A percentile compares a stretch with the other conserved stretches of the same genome.
These are phyloP conservation scores for Acmispon strigosus DNA, from an alignment of 306 rosid species.

Conservation along the genomic window DNA sequence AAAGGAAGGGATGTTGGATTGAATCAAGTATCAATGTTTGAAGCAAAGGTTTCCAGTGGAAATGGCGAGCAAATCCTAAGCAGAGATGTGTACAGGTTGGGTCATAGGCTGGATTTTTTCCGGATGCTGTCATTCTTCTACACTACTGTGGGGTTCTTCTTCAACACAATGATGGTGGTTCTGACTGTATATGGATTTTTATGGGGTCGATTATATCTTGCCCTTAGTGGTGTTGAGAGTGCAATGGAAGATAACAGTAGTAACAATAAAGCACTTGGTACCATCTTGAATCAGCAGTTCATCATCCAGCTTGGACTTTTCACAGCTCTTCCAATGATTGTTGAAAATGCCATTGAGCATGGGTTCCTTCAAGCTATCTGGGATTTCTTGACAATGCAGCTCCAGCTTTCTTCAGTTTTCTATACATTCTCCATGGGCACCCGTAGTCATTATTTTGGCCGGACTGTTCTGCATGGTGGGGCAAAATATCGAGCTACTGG, in stretches of 20 bases:
- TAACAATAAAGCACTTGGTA: conserved; percentile 42
- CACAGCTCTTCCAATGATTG: conserved; percentile 51
- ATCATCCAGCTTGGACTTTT: conserved; percentile 43
- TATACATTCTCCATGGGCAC: conserved; percentile 48
- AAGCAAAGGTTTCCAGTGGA: conserved; percentile 50
- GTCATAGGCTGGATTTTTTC: conserved; percentile 49
- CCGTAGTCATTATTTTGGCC: conserved; percentile 44
- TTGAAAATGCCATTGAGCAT: conserved; percentile 44
- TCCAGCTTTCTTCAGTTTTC: conserved; percentile 43
- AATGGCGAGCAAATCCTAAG: conserved; percentile 48
- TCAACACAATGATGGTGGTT: conserved; percentile 43
- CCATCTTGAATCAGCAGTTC: conserved; percentile 48
- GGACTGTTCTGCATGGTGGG: conserved; percentile 48
- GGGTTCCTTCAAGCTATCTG: conserved; percentile 47
- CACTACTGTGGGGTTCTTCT: conserved; percentile 47
- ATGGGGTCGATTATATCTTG: conserved; percentile 45
- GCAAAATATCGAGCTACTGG: conserved; percentile 50
- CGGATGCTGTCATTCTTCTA: conserved; percentile 49
- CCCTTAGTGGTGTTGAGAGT: conserved; percentile 43
- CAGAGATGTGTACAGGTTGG: conserved; percentile 46
- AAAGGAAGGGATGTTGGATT: conserved; percentile 52
- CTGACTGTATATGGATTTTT: conserved; percentile 43
- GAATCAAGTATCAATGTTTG: conserved; percentile 48
- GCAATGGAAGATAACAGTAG: conserved; percentile 25
- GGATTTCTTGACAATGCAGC: conserved; percentile 51